phyloP scores from a whole-genome alignment of 352 stramenopile genomes.

The Pilasporangium apinafurcum region DNA sequence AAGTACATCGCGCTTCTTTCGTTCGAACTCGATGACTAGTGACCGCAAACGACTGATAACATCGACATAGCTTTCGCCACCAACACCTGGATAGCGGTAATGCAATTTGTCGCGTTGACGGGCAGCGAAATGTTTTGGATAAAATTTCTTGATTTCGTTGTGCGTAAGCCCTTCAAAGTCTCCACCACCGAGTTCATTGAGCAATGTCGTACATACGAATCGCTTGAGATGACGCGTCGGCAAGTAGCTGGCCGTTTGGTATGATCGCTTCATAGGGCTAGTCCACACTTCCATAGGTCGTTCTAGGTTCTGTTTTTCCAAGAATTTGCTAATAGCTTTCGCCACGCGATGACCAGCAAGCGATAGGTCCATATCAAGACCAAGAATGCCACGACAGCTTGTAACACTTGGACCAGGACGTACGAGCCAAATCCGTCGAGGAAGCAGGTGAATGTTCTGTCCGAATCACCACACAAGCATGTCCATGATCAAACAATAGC shows the following conservation, averaged over 20 bases:
- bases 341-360: constrained; percentile 75
- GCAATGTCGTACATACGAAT: constrained; percentile 81
- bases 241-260: constrained; percentile 68
- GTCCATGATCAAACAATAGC: no score
- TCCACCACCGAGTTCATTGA: constrained; percentile 89
- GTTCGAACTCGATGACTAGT: constrained; percentile 91
- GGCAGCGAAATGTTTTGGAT: constrained; percentile 84
- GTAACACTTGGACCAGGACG: constrained; percentile 79
- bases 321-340: constrained; percentile 76
- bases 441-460: constrained; percentile 90
- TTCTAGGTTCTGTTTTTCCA: constrained; percentile 71
- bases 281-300: constrained; percentile 74
- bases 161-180: constrained; percentile 89
- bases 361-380: constrained; percentile 79
- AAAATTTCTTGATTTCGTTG: constrained; percentile 76
- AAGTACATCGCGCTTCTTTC: constrained; percentile 85
- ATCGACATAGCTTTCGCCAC: constrained; percentile 92
- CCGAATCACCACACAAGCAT: constrained; percentile 1
- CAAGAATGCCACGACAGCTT: constrained; percentile 68
- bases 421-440: constrained; percentile 88
- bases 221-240: constrained; percentile 61
- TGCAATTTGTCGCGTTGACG: constrained; percentile 87
- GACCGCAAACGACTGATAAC: constrained; percentile 89
- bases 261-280: constrained; percentile 76
- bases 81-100: constrained; percentile 87